Conservation (phyloP, 148 eudicot genomes). For the Spergularia marina region DNA sequence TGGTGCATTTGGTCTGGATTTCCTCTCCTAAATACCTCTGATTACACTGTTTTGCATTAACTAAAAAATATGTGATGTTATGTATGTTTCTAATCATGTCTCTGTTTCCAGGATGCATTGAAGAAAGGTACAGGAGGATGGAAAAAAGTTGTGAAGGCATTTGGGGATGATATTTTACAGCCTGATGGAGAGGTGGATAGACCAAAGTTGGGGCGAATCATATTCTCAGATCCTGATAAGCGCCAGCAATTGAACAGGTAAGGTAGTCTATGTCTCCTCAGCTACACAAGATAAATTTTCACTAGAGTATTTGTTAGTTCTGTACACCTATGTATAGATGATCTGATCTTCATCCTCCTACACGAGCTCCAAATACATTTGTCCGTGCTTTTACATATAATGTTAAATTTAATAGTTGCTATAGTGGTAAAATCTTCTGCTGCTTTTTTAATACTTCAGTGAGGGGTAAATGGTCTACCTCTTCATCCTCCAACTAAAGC, state of each 20-base stretch:
- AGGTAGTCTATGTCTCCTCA: neutral
- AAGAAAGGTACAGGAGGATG: constrained; percentile 94
- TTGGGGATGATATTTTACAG: constrained; percentile 73
- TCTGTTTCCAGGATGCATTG: constrained; percentile 63
- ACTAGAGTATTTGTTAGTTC: neutral
- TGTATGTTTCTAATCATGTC: neutral
- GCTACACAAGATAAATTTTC: neutral
- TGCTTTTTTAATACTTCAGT: too few relatives aligned
- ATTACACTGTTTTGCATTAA: neutral
- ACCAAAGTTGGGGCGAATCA: constrained; percentile 70
- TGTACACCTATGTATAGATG: neutral
- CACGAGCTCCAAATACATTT: neutral
- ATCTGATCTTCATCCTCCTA: neutral
- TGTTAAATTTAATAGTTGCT: neutral
- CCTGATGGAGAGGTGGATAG: constrained; percentile 89
- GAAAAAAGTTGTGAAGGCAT: constrained; percentile 82
- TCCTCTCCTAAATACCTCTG: neutral
- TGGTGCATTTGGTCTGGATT: neutral
- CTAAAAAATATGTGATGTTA: neutral
- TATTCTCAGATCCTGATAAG: constrained; percentile 70
- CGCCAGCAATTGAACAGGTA: constrained; percentile 91
- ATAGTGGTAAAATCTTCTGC: too few relatives aligned
- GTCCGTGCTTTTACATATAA: neutral
- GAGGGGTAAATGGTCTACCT: neutral
- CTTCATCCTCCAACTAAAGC: neutral